Conservation (phyloP, 306 rosid genomes). For the Lablab purpureus region DNA sequence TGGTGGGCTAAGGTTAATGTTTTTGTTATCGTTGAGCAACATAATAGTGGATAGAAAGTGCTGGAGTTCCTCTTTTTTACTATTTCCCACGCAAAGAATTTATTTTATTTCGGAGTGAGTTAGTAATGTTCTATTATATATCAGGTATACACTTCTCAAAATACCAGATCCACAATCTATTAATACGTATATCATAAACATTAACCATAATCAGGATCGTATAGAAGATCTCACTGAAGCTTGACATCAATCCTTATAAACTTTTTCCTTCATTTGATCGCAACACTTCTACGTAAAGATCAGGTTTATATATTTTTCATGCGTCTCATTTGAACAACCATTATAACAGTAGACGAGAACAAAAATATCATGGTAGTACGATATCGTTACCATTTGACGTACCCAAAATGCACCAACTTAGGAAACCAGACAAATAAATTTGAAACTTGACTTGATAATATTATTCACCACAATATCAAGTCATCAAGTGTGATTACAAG, state of each 20-base stretch:
- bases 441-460: not conserved
- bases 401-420: conserved; percentile 27
- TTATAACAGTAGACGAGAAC: not conserved
- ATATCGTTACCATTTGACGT: not conserved
- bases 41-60: not conserved
- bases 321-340: conserved; percentile 2
- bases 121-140: conserved; percentile 1
- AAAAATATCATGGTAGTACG: too few species aligned
- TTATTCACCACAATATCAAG: conserved; percentile 30
- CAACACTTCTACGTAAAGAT: not conserved
- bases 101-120: conserved; percentile 24
- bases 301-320: not conserved
- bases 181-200: conserved; percentile 22
- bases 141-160: conserved; percentile 15
- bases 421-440: not conserved
- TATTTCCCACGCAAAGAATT: conserved; percentile 6
- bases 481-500: not conserved
- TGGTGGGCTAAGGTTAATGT: not conserved
- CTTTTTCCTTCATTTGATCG: not conserved
- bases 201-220: conserved; percentile 31
- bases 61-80: conserved; percentile 19
- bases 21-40: not conserved
- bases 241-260: conserved; percentile 9
- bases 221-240: conserved; percentile 6
- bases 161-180: conserved; percentile 14